phyloP scores from a whole-genome alignment of 371 early-diverging fungal genomes.

The Mortierella sp. region DNA sequence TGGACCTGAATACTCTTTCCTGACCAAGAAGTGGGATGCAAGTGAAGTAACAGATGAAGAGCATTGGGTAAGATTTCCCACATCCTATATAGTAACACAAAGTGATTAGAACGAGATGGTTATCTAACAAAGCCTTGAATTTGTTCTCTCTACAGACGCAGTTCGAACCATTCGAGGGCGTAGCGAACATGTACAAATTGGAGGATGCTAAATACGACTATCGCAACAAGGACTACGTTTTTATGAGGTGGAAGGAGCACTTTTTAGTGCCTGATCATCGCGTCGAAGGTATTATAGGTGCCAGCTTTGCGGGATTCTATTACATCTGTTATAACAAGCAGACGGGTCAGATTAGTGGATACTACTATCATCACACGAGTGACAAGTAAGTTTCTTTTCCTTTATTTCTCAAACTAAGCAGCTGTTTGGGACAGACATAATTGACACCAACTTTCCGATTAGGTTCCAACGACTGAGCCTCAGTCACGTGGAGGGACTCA shows the following conservation, averaged over 20 bases:
- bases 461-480: slow-evolving; percentile 87
- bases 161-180: slow-evolving; percentile 1
- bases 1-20: slow-evolving; percentile 78
- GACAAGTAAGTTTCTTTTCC: slow-evolving; percentile 27
- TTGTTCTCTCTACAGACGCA: background rate
- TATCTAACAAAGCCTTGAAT: background rate
- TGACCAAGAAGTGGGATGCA: slow-evolving; percentile 91
- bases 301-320: slow-evolving; percentile 96
- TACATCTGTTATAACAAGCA: slow-evolving; percentile 89
- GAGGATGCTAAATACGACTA: slow-evolving; percentile 68
- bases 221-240: slow-evolving; percentile 78
- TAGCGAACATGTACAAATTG: background rate
- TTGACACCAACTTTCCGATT: background rate
- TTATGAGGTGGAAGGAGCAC: slow-evolving; percentile 98
- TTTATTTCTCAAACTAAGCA: background rate
- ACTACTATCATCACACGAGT: slow-evolving; percentile 78
- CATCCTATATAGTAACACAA: too few species aligned
- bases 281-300: slow-evolving; percentile 87
- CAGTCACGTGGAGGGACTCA: slow-evolving; percentile 68
- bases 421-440: too few species aligned
- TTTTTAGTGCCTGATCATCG: slow-evolving; percentile 96
- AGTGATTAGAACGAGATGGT: slow-evolving; percentile 9
- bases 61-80: slow-evolving; percentile 76
- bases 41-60: slow-evolving; percentile 76
- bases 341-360: slow-evolving; percentile 84